Conservation (phyloP, 257 asterid species). For the Solanum paucissectum region DNA sequence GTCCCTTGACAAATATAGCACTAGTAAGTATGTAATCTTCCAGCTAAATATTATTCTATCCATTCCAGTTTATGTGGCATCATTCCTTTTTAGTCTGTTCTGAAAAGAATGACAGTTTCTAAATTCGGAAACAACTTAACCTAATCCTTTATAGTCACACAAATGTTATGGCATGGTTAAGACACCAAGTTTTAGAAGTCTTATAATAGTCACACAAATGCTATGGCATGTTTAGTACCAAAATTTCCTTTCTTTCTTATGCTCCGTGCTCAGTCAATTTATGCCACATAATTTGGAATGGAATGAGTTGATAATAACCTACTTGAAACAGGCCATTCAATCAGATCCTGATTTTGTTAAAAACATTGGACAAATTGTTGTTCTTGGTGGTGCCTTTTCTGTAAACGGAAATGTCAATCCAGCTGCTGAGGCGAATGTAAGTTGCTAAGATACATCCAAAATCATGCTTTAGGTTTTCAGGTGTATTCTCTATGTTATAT, state of each 20-base stretch:
- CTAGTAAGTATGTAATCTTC: slow-evolving; percentile 42
- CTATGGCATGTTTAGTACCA: neutral
- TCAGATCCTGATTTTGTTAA: slow-evolving; percentile 67
- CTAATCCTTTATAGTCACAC: neutral
- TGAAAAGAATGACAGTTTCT: neutral
- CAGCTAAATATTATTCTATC: neutral
- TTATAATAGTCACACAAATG: neutral
- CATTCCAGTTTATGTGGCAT: neutral
- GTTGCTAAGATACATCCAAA: slow-evolving; percentile 10
- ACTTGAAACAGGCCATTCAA: slow-evolving; percentile 66
- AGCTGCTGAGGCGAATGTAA: slow-evolving; percentile 97
- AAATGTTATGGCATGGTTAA: neutral
- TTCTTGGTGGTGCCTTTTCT: slow-evolving; percentile 97
- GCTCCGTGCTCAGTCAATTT: neutral
- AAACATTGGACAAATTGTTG: slow-evolving; percentile 71
- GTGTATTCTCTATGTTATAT: neutral
- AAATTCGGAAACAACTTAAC: neutral
- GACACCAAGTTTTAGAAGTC: neutral
- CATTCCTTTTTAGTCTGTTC: neutral
- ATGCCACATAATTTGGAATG: neutral
- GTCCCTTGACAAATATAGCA: slow-evolving; percentile 92
- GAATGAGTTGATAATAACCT: neutral
- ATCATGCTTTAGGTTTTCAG: neutral
- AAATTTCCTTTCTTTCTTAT: neutral
- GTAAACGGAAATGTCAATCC: slow-evolving; percentile 97